Percentiles rank a stretch among this genome's conserved stretches.
Conservation (phyloP, 208 protist genomes). For the Leishmania mexicana region DNA sequence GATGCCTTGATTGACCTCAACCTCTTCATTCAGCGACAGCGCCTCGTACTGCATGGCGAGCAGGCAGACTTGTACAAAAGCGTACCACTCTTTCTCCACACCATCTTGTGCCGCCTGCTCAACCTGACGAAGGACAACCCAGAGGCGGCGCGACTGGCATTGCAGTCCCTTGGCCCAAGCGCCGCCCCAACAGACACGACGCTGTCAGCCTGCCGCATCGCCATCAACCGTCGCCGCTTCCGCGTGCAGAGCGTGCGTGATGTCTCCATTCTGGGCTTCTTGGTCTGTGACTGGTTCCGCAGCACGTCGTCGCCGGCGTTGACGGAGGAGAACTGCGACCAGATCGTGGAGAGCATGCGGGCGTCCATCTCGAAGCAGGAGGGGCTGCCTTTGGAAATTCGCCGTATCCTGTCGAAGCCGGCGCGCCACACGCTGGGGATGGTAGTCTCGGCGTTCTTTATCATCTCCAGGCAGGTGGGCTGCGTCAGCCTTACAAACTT, state of each 20-base stretch:
- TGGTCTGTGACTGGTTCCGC: slow-evolving; percentile 85
- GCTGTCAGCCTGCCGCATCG: slow-evolving; percentile 59
- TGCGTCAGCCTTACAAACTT: slow-evolving; percentile 46
- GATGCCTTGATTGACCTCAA: slow-evolving; percentile 77
- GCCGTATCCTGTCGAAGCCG: slow-evolving; percentile 57
- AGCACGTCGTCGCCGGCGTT: slow-evolving; percentile 65
- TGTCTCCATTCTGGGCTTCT: slow-evolving; percentile 67
- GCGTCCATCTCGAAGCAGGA: slow-evolving; percentile 37
- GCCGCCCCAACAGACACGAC: slow-evolving; percentile 48
- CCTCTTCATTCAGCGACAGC: slow-evolving; percentile 80
- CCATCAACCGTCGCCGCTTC: slow-evolving; percentile 82
- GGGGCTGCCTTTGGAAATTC: slow-evolving; percentile 44
- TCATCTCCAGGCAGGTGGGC: slow-evolving; percentile 50
- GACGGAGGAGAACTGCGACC: slow-evolving; percentile 57
- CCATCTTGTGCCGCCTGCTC: slow-evolving; percentile 72
- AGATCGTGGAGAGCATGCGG: slow-evolving; percentile 64
- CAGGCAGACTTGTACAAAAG: slow-evolving; percentile 73
- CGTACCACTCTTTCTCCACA: slow-evolving; percentile 79
- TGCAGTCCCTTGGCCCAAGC: slow-evolving; percentile 67
- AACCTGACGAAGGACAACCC: slow-evolving; percentile 54
- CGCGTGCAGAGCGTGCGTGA: slow-evolving; percentile 59
- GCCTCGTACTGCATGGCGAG: slow-evolving; percentile 81
- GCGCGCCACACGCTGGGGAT: slow-evolving; percentile 80
- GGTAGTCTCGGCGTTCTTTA: slow-evolving; percentile 68
- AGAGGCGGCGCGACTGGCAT: slow-evolving; percentile 38